Conservation (phyloP, 2,329 filamentous ascomycete species). For the Calycina herbarum region DNA sequence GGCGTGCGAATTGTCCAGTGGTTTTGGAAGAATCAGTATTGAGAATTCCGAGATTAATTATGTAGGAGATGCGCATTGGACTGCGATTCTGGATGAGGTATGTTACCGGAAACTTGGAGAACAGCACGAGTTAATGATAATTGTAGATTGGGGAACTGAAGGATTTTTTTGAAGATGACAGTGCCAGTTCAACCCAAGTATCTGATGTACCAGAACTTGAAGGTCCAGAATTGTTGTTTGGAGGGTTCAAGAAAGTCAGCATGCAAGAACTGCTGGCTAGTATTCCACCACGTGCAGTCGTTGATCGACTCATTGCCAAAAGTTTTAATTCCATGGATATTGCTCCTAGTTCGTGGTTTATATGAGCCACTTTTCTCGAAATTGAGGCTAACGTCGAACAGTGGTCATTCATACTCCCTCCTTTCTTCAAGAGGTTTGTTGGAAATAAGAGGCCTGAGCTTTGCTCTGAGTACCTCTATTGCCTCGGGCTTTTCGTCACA, state of each 20-base stretch:
- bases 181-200: not conserved
- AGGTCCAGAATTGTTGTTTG: slow-evolving; percentile 16
- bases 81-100: slow-evolving; percentile 53
- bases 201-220: not conserved
- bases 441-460: too few relatives aligned
- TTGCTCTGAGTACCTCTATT: too few relatives aligned
- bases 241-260: slow-evolving; percentile 26
- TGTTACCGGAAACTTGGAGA: too few relatives aligned
- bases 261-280: slow-evolving; percentile 48
- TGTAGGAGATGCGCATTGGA: slow-evolving; percentile 56
- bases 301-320: slow-evolving; percentile 50
- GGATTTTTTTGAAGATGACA: slow-evolving; percentile 49
- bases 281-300: slow-evolving; percentile 47
- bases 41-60: slow-evolving; percentile 36
- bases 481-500: too few relatives aligned
- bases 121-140: too few relatives aligned
- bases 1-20: not conserved
- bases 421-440: slow-evolving; percentile 44
- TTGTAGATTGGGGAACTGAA: slow-evolving; percentile 57
- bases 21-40: too few relatives aligned
- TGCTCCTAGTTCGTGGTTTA: slow-evolving; percentile 45
- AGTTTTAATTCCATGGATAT: slow-evolving; percentile 54
- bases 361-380: not conserved
- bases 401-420: slow-evolving; percentile 53
- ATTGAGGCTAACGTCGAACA: slow-evolving; percentile 28